A percentile compares a stretch with the other conserved stretches of the same genome.
phyloP scores from a whole-genome alignment of 2,329 filamentous ascomycete genomes.

The Rutstroemia sp. region DNA sequence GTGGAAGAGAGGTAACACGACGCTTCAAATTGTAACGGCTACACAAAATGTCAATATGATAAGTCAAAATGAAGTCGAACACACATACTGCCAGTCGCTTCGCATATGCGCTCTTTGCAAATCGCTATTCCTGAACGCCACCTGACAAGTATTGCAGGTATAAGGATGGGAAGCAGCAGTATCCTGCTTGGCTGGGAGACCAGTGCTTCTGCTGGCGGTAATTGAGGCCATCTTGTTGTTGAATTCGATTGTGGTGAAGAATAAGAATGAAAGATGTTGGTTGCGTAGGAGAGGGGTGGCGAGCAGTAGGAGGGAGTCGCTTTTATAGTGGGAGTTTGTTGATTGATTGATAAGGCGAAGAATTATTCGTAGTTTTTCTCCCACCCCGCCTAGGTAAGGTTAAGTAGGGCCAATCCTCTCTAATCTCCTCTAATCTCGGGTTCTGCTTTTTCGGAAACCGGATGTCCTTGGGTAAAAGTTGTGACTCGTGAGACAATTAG shows the following conservation, averaged over 20 bases:
- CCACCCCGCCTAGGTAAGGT: background rate
- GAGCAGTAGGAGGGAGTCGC: background rate
- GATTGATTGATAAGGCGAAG: background rate
- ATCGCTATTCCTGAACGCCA: slow-evolving; percentile 91
- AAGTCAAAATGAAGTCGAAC: slow-evolving; percentile 4
- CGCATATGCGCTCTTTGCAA: slow-evolving; percentile 95
- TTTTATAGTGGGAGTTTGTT: background rate
- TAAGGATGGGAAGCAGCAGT: slow-evolving; percentile 66
- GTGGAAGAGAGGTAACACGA: slow-evolving; percentile 80
- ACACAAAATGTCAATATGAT: slow-evolving; percentile 16
- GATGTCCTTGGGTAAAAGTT: background rate
- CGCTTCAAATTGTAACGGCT: slow-evolving; percentile 96
- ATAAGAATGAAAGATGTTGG: background rate
- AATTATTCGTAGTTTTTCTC: background rate
- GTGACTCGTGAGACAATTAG: background rate
- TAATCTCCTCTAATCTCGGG: background rate
- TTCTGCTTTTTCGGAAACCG: background rate
- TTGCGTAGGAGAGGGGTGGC: background rate
- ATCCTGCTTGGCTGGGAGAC: slow-evolving; percentile 18
- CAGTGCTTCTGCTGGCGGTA: slow-evolving; percentile 31
- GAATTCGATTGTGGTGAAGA: background rate
- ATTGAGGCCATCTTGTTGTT: slow-evolving; percentile 42
- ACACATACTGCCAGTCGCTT: slow-evolving; percentile 91
- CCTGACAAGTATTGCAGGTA: slow-evolving; percentile 97
- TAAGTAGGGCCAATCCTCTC: background rate